Conservation (phyloP, 495 filamentous ascomycete species). For the Symbiotaphrina buchneri region DNA sequence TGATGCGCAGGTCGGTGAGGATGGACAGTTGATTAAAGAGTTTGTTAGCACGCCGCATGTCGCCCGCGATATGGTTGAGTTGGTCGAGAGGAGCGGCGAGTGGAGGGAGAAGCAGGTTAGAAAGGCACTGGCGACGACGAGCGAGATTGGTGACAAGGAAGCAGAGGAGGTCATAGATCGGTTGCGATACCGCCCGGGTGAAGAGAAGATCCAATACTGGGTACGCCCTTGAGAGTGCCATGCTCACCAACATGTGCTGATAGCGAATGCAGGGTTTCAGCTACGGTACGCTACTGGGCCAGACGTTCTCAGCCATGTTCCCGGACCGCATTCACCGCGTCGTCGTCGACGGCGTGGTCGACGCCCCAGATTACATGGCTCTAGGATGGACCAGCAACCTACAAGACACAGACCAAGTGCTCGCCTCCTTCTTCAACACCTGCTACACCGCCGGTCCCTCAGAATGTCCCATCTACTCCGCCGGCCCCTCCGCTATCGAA, state of each 20-base stretch:
- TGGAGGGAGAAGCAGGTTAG: neutral
- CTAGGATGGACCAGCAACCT: neutral
- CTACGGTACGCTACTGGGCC: neutral
- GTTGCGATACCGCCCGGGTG: constrained; percentile 11
- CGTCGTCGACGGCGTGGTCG: neutral
- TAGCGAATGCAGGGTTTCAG: neutral
- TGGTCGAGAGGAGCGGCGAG: neutral
- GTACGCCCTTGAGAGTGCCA: too few relatives aligned
- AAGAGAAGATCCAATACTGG: constrained; percentile 32
- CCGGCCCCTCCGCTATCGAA: neutral
- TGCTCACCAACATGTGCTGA: too few relatives aligned
- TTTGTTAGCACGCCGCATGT: neutral
- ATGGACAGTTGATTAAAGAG: neutral
- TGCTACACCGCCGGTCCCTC: neutral
- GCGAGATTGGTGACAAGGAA: too few relatives aligned
- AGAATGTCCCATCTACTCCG: neutral
- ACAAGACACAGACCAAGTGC: neutral
- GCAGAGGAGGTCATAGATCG: neutral
- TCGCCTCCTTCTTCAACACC: neutral
- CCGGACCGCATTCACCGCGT: neutral
- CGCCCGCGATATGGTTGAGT: neutral
- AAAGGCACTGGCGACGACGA: neutral
- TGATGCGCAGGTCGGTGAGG: neutral
- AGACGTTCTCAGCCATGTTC: neutral
- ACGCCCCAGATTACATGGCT: neutral